A percentile compares a stretch with the other conserved stretches of the same genome.
Evolutionary conservation across 139 green algal genomes (phyloP).

Genomic region (Picochlorum costavermella): DNA sequence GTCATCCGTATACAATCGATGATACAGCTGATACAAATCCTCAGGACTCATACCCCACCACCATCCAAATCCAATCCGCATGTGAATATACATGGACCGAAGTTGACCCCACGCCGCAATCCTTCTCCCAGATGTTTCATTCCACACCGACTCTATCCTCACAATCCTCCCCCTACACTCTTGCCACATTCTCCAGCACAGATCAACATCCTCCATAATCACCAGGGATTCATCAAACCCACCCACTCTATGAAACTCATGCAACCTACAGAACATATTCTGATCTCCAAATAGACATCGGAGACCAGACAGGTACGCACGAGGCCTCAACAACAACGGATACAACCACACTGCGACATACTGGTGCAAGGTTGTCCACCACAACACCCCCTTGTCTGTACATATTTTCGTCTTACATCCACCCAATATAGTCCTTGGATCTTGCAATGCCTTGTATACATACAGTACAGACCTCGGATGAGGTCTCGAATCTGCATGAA

Average conservation of each 20-base stretch:
- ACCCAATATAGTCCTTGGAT: constrained; percentile 33
- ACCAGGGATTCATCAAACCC: constrained; percentile 45
- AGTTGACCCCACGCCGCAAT: constrained; percentile 45
- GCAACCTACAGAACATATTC: constrained; percentile 47
- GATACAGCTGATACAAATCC: constrained; percentile 46
- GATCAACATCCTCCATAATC: constrained; percentile 78
- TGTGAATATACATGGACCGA: constrained; percentile 43
- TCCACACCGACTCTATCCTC: constrained; percentile 28
- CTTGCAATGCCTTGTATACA: constrained; percentile 19
- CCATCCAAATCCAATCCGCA: constrained; percentile 42
- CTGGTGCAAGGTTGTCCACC: constrained; percentile 48
- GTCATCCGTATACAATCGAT: constrained; percentile 47
- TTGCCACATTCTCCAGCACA: constrained; percentile 56
- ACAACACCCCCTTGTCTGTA: constrained; percentile 24
- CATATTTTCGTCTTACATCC: constrained; percentile 40
- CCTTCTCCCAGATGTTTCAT: constrained; percentile 49
- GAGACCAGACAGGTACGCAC: constrained; percentile 20
- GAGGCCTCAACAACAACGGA: constrained; percentile 42
- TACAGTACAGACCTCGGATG: constrained; percentile 26
- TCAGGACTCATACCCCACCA: constrained; percentile 28
- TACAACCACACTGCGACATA: constrained; percentile 50
- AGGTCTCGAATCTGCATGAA: constrained; percentile 41
- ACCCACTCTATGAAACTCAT: constrained; percentile 42
- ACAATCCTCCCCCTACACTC: constrained; percentile 8
- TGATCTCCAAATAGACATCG: constrained; percentile 59